Evolutionary conservation across 495 filamentous ascomycete species (phyloP).

Genomic region (Barbatosphaeria neglecta): DNA sequence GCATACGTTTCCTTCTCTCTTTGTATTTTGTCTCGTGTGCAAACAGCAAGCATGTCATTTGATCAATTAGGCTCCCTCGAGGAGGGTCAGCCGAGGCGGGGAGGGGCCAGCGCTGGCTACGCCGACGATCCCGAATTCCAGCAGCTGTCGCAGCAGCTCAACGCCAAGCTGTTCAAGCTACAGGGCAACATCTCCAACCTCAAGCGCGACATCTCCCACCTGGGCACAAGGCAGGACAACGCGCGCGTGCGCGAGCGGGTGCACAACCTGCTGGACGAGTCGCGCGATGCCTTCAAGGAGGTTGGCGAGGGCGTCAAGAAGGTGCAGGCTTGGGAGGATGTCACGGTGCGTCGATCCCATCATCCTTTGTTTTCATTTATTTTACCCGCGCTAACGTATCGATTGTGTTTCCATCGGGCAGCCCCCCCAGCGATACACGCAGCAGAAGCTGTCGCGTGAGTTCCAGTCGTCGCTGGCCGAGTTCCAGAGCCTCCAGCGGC

Average conservation of each 20-base stretch:
- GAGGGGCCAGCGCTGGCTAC: constrained; percentile 47
- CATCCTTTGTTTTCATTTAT: background rate
- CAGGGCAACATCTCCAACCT: constrained; percentile 77
- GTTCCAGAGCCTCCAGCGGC: constrained; percentile 82
- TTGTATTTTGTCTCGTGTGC: too few species aligned
- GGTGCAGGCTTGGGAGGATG: constrained; percentile 79
- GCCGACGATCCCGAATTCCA: constrained; percentile 91
- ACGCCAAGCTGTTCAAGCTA: constrained; percentile 73
- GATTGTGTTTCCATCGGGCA: too few species aligned
- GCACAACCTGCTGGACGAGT: constrained; percentile 73
- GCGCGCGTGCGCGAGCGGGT: constrained; percentile 84
- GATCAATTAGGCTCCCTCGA: constrained; percentile 75
- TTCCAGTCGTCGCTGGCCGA: constrained; percentile 77
- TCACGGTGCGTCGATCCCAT: constrained; percentile 53
- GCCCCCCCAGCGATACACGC: constrained; percentile 81
- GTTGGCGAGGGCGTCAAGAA: constrained; percentile 89
- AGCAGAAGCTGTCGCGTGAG: constrained; percentile 85
- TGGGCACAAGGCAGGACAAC: constrained; percentile 85
- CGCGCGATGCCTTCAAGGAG: constrained; percentile 76
- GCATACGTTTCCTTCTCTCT: too few species aligned
- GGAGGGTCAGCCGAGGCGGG: constrained; percentile 31
- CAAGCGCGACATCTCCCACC: constrained; percentile 63
- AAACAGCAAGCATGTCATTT: too few species aligned
- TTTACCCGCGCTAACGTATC: constrained; percentile 8
- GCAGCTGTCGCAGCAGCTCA: constrained; percentile 65